Evolutionary conservation across 352 stramenopile genomes (phyloP), one percentile per base, ranked within the genome.

Genomic region (Phytophthora pinifolia): DNA sequence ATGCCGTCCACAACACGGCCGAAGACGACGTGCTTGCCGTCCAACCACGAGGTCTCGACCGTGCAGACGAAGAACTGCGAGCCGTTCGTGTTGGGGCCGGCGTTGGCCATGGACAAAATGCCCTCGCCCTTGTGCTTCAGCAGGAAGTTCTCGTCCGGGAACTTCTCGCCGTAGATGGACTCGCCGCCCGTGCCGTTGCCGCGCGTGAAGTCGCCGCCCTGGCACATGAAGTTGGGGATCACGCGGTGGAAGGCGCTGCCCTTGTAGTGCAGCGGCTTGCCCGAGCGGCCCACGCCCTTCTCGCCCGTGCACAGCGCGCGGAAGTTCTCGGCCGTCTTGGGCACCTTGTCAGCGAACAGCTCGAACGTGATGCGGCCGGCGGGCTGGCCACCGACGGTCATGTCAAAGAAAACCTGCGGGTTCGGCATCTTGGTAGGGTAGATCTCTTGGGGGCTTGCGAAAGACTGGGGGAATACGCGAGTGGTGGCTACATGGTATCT

Each of bases 321-420:
- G 82, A 99, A 99, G 80, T 99, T 99, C 74, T 99, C 97, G 0
- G 89, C 96, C 2, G 97, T 99, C 65, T 97, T 96, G 53, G 83
- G 83, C 31, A 94, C 83, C 71, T 89, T 90, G 74, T 96, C 79
- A 34, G 76, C 83, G 63, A 90, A 94, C 56, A 96, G 74, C 73
- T 92, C 82, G 41, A 92, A 84, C 49, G 61, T 68, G 52, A 99
- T 97, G 54, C 97, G 79, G 57, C 97, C 97, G 10, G 78, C 80
- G 44, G 92, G 69, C 46, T 79, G 75, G 37, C 92, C 95, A 54
- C 88, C 95, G 60, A 99, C 90, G 70, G 92, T 89, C 76, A 99
- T 98, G 68, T 99, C 97, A 63, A 99, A 98, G 71, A 98, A 99
- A 30, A 99, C 97, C 36, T 79, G 69, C 34, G 92, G 92, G 83